A percentile compares a stretch with the other conserved stretches of the same genome.
Evolutionary conservation across 1,284 basidiomycete genomes (phyloP).

Genomic region (Moesziomyces parantarcticus): DNA sequence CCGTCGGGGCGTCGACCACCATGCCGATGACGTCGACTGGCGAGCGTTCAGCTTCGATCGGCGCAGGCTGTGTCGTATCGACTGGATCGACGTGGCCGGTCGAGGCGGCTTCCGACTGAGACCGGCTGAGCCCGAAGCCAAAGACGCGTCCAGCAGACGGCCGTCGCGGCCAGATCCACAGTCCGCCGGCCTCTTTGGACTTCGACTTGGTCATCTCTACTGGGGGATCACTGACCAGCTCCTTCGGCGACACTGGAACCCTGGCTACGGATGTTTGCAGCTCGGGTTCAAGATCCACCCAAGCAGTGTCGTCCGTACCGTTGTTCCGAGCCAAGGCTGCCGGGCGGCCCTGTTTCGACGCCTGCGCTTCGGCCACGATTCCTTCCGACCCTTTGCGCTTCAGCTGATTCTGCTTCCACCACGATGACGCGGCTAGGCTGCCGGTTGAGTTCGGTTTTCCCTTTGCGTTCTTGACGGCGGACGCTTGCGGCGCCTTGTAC

Average conservation of each 20-base stretch:
- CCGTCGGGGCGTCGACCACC: background rate
- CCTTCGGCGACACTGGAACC: background rate
- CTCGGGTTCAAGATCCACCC: constrained; percentile 8
- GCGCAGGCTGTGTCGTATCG: background rate
- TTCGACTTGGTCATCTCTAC: background rate
- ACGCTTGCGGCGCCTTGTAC: constrained; percentile 2
- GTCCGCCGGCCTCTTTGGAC: constrained; percentile 11
- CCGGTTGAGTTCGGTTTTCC: background rate
- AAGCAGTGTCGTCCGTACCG: constrained; percentile 2
- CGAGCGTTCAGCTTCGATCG: background rate
- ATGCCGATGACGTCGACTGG: constrained; percentile 17
- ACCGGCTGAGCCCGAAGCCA: constrained; percentile 3
- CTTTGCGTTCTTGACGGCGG: background rate
- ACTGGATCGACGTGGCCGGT: background rate
- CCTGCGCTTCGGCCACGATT: constrained; percentile 8
- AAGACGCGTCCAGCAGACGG: constrained; percentile 13
- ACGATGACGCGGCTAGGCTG: background rate
- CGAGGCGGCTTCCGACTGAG: constrained; percentile 4
- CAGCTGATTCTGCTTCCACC: constrained; percentile 23
- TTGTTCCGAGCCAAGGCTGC: background rate
- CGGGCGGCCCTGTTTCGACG: constrained; percentile 10
- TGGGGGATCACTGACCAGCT: background rate
- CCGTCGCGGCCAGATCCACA: constrained; percentile 23
- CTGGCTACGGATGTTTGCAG: background rate
- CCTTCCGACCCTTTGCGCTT: constrained; percentile 22